Evolutionary conservation across 176 grass and related monocot species (phyloP), one percentile per base, ranked within the genome.

Genomic region (Phyllostachys edulis): DNA sequence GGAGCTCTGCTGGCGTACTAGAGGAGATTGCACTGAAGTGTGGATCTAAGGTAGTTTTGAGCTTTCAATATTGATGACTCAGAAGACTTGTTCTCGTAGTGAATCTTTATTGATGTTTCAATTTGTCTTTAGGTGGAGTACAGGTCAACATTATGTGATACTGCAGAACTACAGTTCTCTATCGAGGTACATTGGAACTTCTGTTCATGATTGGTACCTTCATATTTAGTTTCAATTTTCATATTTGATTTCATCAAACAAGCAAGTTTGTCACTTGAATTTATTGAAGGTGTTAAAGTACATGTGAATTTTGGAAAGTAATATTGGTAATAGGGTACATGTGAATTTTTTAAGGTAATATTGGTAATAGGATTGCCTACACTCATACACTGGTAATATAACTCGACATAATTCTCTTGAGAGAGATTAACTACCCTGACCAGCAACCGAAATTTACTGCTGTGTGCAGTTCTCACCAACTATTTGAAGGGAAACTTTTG

Each of bases 21-120:
- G 82, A 94, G 61, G 88, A 90, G 62, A 99, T 99, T 55, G 93
- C 93, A 32, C 75, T 89, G 50, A 96, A 90, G 79, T 99, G 91
- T 86, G 93, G 93, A 79, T 92, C 85, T 34, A 99, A 99, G 96
- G 93, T 99, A 87, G 14, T 87, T 67, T 66, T 41, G 42, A 49
- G 7, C 32, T 32, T 78, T 83, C 59, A 60, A 61, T 75, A 27
- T 61, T 80, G 51, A 57, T 66, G 21, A 10, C 26, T 61, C 47
- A 14, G 49, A 64, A 78, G 40, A 34, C 26, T 67, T 64, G 26
- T 67, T 80, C 63, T 29, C 14, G 47, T 85, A 76, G 42, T 47
- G 59, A 46, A 49, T 83, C 50, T 69, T 76, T 9, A 11, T 73
- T 85, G n/a, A 63, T 80, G 39, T 84, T 80, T 75, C 7, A 62